Conservation (phyloP, 305 asterid genomes). For the Fraxinus albicans region DNA sequence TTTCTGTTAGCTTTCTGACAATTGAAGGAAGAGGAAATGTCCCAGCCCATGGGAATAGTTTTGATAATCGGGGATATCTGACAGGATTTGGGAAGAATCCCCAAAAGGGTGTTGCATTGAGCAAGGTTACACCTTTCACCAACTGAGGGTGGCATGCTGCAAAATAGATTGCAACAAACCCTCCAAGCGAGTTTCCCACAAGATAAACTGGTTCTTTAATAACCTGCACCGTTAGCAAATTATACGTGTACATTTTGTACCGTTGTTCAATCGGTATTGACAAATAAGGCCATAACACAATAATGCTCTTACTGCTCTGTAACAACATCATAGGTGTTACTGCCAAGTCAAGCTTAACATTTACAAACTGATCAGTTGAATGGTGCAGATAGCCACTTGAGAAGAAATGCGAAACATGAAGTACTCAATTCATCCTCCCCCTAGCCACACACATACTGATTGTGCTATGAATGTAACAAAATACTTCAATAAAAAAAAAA, state of each 20-base stretch:
- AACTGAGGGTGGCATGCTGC: constrained; percentile 69
- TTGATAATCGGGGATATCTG: constrained; percentile 66
- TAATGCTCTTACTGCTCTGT: not conserved
- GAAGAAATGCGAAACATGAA: not conserved
- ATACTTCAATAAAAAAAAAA: not conserved
- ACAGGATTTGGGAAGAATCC: constrained; percentile 84
- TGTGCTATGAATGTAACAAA: not conserved
- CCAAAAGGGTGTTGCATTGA: constrained; percentile 95
- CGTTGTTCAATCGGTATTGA: not conserved
- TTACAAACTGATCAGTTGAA: not conserved
- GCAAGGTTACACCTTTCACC: constrained; percentile 83
- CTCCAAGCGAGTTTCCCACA: constrained; percentile 87
- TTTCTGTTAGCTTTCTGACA: constrained; percentile 52
- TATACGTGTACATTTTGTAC: not conserved
- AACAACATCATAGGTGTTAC: not conserved
- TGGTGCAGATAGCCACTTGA: not conserved
- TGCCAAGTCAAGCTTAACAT: not conserved
- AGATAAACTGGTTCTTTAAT: constrained; percentile 76
- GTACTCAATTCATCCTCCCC: not conserved
- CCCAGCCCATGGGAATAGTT: constrained; percentile 84
- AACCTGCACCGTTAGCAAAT: constrained; percentile 46
- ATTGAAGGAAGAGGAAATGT: constrained; percentile 79
- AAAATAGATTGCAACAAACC: constrained; percentile 71
- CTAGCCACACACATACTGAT: not conserved
- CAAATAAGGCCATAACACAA: not conserved